Conservation (phyloP, 176 grass and related monocot species). For the Carex parvula region DNA sequence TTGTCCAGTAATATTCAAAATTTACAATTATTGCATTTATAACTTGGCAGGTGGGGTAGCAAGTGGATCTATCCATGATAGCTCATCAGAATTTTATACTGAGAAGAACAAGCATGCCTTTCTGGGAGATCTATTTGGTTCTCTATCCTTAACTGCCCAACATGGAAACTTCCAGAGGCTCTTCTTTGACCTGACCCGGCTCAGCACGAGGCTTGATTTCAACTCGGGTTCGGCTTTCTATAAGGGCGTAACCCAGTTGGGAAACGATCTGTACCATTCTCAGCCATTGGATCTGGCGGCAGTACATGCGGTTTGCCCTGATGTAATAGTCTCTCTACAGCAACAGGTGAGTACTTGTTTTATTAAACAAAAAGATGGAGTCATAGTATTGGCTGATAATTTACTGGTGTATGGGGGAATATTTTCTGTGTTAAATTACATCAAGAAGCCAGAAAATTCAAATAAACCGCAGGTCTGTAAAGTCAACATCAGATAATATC, state of each 20-base stretch:
- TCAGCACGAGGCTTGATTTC: conserved; percentile 60
- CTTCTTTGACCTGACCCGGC: conserved; percentile 79
- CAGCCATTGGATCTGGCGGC: conserved; percentile 45
- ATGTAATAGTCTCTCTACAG: conserved; percentile 70
- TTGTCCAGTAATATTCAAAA: neutral
- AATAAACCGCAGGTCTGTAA: neutral
- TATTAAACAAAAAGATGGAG: neutral
- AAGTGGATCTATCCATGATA: conserved; percentile 64
- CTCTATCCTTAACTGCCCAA: conserved; percentile 71
- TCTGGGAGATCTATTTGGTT: conserved; percentile 72
- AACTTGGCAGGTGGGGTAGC: conserved; percentile 57
- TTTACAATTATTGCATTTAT: neutral
- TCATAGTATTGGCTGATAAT: neutral
- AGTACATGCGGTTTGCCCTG: conserved; percentile 65
- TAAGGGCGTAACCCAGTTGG: conserved; percentile 52
- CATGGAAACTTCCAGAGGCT: conserved; percentile 84
- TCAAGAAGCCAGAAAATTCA: neutral
- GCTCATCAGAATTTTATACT: conserved; percentile 33
- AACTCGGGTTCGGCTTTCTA: conserved; percentile 70
- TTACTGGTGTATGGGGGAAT: neutral
- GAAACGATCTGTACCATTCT: conserved; percentile 66
- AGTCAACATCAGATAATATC: neutral
- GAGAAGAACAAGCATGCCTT: conserved; percentile 55
- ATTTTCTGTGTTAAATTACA: neutral
- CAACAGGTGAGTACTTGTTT: conserved; percentile 62